Evolutionary conservation across 345 rosid species (phyloP).

Genomic region (Atalantia buxifolia): DNA sequence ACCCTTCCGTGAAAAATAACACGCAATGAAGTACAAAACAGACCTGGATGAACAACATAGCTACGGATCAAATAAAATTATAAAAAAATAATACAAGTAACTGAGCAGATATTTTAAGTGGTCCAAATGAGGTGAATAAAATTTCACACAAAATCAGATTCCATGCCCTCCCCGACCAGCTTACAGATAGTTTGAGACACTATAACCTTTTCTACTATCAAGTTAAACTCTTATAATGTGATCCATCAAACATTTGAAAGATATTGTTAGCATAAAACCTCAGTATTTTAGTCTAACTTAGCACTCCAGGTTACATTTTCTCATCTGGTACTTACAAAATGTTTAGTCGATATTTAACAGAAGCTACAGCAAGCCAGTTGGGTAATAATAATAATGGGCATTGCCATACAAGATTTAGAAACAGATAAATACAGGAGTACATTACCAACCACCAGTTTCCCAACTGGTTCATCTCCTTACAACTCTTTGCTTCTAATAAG

Average conservation of each 20-base stretch:
- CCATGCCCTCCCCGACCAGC: neutral
- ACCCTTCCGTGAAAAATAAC: slow-evolving; percentile 76
- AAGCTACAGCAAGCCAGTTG: neutral
- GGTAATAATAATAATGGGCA: neutral
- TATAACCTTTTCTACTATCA: neutral
- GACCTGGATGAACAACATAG: slow-evolving; percentile 54
- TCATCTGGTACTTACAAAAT: neutral
- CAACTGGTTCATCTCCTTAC: neutral
- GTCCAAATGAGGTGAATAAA: neutral
- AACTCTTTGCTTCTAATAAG: neutral
- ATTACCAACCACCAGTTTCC: neutral
- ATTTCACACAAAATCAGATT: neutral
- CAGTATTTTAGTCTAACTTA: neutral
- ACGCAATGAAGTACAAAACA: slow-evolving; percentile 69
- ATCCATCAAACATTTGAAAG: neutral
- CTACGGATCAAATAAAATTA: slow-evolving; percentile 9
- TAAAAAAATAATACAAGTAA: neutral
- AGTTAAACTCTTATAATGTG: neutral
- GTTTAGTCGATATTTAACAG: neutral
- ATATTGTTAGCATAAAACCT: neutral
- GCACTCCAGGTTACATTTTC: neutral
- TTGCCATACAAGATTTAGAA: neutral
- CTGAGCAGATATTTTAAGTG: slow-evolving; percentile 2
- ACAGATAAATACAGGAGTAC: neutral
- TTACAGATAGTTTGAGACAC: neutral